These are phyloP conservation scores for Dendrocalamus sinicus DNA, from an alignment of 176 grass and related monocot species.

Conservation along the genomic window DNA sequence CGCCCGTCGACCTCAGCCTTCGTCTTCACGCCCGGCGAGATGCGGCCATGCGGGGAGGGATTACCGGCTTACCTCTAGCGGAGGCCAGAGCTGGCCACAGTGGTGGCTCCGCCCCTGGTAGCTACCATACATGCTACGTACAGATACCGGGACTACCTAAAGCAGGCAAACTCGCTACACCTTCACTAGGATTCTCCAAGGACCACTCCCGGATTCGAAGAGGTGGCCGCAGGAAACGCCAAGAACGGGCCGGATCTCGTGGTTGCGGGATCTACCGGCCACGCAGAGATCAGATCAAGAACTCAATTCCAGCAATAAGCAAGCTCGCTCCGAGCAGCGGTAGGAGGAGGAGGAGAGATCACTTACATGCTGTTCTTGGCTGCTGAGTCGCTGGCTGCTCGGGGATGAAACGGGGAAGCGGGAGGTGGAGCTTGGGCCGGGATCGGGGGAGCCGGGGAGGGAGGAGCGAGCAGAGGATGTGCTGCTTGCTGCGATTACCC, in stretches of 20 bases:
- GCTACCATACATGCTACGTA: no score
- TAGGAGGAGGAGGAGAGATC: not conserved
- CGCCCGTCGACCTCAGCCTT: no score
- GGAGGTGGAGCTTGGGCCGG: not conserved
- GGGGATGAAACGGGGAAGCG: not conserved
- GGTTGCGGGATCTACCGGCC: slow-evolving; percentile 7
- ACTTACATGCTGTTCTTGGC: not conserved
- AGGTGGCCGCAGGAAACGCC: not conserved
- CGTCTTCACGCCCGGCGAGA: no score
- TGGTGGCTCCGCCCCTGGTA: no score
- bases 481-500: not conserved
- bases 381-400: not conserved
- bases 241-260: not conserved
- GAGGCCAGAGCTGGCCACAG: no score
- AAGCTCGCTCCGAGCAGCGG: not conserved
- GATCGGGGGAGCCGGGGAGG: not conserved
- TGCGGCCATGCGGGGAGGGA: no score
- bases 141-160: not conserved
- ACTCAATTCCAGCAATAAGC: not conserved
- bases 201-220: not conserved
- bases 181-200: not conserved
- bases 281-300: not conserved
- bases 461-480: not conserved
- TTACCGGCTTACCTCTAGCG: no score
- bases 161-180: not conserved